Evolutionary conservation across 164 flowering plant genomes (phyloP).

Genomic region (Dillenia suffruticosa): DNA sequence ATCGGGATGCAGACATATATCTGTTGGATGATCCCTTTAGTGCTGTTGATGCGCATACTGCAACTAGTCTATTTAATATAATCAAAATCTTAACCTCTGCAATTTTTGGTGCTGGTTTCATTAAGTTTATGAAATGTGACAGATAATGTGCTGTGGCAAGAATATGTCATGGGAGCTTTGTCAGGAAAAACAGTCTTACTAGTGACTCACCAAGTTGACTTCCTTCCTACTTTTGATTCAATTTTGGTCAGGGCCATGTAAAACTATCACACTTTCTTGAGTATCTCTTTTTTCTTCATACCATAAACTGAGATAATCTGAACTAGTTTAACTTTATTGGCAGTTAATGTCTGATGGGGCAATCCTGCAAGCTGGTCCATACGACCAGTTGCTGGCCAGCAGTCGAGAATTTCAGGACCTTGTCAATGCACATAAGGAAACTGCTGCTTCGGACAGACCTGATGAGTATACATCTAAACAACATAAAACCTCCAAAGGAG

Average conservation of each 20-base stretch:
- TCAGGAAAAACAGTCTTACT: constrained; percentile 66
- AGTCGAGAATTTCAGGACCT: constrained; percentile 56
- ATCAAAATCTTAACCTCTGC: not conserved
- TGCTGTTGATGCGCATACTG: constrained; percentile 94
- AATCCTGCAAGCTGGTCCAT: constrained; percentile 38
- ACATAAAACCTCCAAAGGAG: constrained; percentile 18
- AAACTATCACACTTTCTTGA: not conserved
- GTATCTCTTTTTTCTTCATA: not conserved
- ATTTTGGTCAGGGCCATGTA: constrained; percentile 56
- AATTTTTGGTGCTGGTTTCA: not conserved
- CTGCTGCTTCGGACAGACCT: constrained; percentile 39
- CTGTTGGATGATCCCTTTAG: constrained; percentile 90
- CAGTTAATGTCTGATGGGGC: constrained; percentile 75
- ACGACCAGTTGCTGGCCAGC: constrained; percentile 41
- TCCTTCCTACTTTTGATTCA: constrained; percentile 74
- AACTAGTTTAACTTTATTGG: constrained; percentile 6
- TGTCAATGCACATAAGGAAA: constrained; percentile 65
- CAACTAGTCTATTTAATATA: constrained; percentile 65
- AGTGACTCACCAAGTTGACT: constrained; percentile 93
- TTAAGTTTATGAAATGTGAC: constrained; percentile 1
- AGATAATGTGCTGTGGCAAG: constrained; percentile 36
- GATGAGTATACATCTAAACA: constrained; percentile 19
- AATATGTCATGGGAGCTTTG: constrained; percentile 72
- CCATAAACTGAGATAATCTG: not conserved
- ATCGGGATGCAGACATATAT: constrained; percentile 78